Evolutionary conservation across 1,284 basidiomycete genomes (phyloP), one percentile per base, ranked within the genome.

Genomic region (Pholiota adiposa): DNA sequence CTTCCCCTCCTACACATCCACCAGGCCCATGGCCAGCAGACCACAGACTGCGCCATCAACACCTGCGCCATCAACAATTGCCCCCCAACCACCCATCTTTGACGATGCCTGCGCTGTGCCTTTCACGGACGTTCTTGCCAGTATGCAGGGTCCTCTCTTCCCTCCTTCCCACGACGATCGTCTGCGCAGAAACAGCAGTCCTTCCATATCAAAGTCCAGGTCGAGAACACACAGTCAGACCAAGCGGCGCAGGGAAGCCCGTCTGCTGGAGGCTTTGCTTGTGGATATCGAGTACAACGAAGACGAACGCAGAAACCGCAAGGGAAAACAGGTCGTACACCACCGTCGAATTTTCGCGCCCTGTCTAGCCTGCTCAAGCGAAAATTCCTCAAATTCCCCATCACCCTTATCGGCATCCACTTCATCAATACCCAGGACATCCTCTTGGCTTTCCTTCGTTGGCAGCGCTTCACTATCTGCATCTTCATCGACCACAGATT

Each of bases 141-240:
- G 82, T 67, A 87, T 89, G 83, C 77, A 83, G 27, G 88, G 88
- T 7, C 75, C 78, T 3, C 75, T 89, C 19, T 89, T 89, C 65
- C 84, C 81, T 3, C 63, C 69, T 3, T 77, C 79, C 19, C 65
- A 74, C 31, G 73, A 71, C 12, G 77, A 81, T 51, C 76, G 72
- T 48, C 46, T 64, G 14, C 51, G 44, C 21, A 57, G 62, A 52
- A 60, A n/a, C 59, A 58, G 44, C 21, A 69, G 56, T 55, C 65
- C 60, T 56, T 58, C 61, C 33, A 56, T 51, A 48, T 51, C 59
- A n/a, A 63, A 56, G 40, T 67, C 69, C 25, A 53, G 54, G 41
- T 67, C 66, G 16, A 60, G 65, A 46, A 67, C 67, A 7, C 61
- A 55, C 49, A 68, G 65, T 43, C 66, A 63, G 55, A 60, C 59